Base-by-base conservation (phyloP, 768 basidiomycete genomes). In the Lactarius pseudohatsudake region DNA sequence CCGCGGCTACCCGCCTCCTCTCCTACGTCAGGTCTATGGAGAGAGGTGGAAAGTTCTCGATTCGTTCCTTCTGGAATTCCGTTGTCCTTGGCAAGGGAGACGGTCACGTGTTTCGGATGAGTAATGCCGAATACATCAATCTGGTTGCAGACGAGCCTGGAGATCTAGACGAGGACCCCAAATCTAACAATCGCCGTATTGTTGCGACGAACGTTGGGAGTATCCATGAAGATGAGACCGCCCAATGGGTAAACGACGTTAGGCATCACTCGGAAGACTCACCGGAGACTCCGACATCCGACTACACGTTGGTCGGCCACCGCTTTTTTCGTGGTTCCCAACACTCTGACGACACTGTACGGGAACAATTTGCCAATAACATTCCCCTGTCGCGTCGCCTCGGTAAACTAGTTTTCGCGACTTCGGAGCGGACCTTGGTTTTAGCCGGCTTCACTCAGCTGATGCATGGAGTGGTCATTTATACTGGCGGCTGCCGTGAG, bases 401-500 rank as follows among this genome's bases (percentile, higher is more conserved):
- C n/a, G 81, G 82, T 22, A 76, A 76, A n/a, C 76, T 71, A 8
- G 75, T 74, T 3, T 89, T 89, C 64, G 81, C 81, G 3, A 80
- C 83, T 5, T 62, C 84, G 16, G 90, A 94, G 74, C 79, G 90
- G 43, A 71, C 73, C 13, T 81, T 95, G 11, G 83, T 97, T 16
- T 77, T 94, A 58, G 86, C 89, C 16, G 96, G 84, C 3, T 88
- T 90, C 59, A 82, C 79, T 32, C 83, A 88, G 72, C 66, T 88
- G 16, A 69, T 92, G 32, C 82, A 84, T 1, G 96, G 96, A 0
- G 81, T 94, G 38, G 85, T 88, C 13, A 80, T 88, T 9, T 98
- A 96, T 75, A 90, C 92, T 1, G 96, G 95, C 16, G 89, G 91
- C 59, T 96, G 95, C 77, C 83, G 94, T 60, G 84, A 82, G 50